Conservation (phyloP, 306 rosid species). For the Neltuma alba region DNA sequence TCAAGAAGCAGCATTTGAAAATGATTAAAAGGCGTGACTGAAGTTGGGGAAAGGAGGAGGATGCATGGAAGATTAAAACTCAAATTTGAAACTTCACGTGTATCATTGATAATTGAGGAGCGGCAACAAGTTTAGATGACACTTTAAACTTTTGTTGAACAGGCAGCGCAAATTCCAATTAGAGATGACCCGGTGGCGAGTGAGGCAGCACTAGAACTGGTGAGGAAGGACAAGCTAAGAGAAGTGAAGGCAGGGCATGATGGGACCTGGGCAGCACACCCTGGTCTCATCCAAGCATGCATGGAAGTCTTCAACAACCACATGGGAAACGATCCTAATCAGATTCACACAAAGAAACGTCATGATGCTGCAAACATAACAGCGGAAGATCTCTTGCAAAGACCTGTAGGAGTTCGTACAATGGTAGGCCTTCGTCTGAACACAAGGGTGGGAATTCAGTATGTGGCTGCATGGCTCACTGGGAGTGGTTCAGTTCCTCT, state of each 20-base stretch:
- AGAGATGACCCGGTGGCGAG: conserved; percentile 74
- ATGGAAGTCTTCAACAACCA: conserved; percentile 67
- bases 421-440: conserved; percentile 83
- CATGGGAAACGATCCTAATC: conserved; percentile 64
- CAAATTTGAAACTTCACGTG: background rate
- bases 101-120: background rate
- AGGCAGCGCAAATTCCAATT: conserved; percentile 95
- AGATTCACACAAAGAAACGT: conserved; percentile 54
- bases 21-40: background rate
- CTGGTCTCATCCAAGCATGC: conserved; percentile 74
- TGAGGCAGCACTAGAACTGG: conserved; percentile 77
- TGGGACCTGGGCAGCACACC: conserved; percentile 99
- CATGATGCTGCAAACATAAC: conserved; percentile 62
- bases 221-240: conserved; percentile 84
- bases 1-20: background rate
- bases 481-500: conserved; percentile 90
- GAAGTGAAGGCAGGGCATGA: conserved; percentile 93
- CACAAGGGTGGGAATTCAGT: conserved; percentile 91
- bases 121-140: background rate
- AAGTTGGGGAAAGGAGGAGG: background rate
- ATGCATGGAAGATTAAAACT: too few species aligned
- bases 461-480: conserved; percentile 87
- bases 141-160: conserved; percentile 25
- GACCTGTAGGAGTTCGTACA: conserved; percentile 67
- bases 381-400: conserved; percentile 74